Conservation (phyloP, 345 rosid genomes). For the Cardiospermum halicacabum region DNA sequence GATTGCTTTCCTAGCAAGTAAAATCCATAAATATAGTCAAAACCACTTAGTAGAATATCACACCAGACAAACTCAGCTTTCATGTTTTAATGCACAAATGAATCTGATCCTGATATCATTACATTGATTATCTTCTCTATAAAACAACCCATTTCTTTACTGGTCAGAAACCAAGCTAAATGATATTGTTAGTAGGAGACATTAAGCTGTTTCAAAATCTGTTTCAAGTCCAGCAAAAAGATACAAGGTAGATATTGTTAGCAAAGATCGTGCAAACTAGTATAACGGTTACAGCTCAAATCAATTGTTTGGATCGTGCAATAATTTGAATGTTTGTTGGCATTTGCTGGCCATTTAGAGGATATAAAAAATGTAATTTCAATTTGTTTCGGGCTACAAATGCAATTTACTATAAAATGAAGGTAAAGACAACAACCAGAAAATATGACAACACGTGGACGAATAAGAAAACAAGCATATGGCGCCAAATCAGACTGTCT, state of each 20-base stretch:
- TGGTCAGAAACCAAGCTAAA: too few relatives aligned
- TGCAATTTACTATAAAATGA: neutral
- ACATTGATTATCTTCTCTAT: too few relatives aligned
- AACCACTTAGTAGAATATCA: neutral
- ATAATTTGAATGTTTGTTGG: neutral
- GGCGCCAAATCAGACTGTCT: constrained; percentile 16
- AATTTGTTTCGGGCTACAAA: too few relatives aligned
- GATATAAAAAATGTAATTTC: neutral
- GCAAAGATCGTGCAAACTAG: neutral
- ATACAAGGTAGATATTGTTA: neutral
- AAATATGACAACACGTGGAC: constrained; percentile 13
- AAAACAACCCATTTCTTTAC: too few relatives aligned
- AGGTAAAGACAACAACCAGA: neutral
- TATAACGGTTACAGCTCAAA: too few relatives aligned
- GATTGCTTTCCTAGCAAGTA: constrained; percentile 19
- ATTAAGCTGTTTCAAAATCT: too few relatives aligned
- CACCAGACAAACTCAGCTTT: neutral
- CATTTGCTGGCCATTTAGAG: neutral
- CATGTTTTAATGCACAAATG: constrained; percentile 20
- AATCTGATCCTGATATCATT: neutral
- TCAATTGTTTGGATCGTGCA: neutral
- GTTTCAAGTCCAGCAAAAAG: too few relatives aligned
- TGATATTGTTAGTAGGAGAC: too few relatives aligned
- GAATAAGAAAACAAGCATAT: constrained; percentile 22
- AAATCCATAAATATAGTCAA: neutral